phyloP scores from a whole-genome alignment of 805 yeast genomes.

The Lipomyces yamadae region DNA sequence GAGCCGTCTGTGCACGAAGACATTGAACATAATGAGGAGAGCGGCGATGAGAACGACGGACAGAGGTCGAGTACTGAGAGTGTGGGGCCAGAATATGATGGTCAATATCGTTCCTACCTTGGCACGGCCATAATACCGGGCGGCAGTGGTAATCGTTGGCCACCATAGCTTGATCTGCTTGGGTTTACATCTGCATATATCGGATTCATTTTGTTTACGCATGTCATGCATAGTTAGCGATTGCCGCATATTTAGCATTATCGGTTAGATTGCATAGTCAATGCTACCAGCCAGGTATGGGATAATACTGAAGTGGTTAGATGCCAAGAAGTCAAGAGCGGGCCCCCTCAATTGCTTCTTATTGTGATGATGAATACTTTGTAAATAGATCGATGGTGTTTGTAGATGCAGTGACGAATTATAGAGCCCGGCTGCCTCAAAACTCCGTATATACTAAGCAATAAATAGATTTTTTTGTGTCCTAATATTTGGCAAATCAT shows the following conservation, averaged over 20 bases:
- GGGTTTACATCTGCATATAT: background rate
- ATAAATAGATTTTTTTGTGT: no score
- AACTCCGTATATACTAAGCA: no score
- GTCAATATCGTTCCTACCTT: constrained; percentile 3
- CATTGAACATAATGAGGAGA: background rate
- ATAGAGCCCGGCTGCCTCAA: no score
- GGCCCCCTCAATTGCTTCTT: no score
- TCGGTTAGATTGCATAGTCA: background rate
- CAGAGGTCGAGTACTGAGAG: background rate
- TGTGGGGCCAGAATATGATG: constrained; percentile 4
- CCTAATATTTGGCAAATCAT: no score
- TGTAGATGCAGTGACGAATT: no score
- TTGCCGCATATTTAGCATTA: background rate
- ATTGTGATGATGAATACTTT: no score
- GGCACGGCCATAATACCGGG: background rate
- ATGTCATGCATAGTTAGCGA: background rate
- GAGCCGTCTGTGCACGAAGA: background rate
- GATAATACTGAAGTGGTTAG: no score
- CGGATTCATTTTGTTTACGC: background rate
- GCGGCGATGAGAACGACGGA: background rate
- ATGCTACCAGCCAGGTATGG: background rate
- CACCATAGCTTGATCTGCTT: background rate
- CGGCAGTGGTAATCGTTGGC: background rate
- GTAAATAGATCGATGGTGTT: no score
- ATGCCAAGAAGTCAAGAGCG: no score